Evolutionary conservation across 495 filamentous ascomycete species (phyloP).

Genomic region (Lasiosphaeriaceae sp.): DNA sequence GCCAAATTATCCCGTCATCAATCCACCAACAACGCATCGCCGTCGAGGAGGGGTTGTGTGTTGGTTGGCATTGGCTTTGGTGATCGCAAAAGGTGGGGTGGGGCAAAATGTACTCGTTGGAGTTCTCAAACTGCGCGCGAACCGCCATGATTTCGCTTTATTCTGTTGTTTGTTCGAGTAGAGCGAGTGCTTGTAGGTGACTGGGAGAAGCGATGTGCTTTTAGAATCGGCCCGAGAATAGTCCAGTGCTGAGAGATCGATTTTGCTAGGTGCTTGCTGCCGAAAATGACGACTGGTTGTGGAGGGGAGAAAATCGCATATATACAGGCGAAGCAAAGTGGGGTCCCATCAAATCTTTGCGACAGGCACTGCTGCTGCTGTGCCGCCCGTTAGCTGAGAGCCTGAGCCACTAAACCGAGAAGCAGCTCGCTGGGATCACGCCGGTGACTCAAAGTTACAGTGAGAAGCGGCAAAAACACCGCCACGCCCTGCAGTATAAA

Average conservation of each 20-base stretch:
- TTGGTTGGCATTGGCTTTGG: neutral
- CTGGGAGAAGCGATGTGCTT: too few species aligned
- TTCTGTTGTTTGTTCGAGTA: conserved; percentile 8
- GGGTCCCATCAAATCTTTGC: too few species aligned
- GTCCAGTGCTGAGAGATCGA: neutral
- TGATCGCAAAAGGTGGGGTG: conserved; percentile 12
- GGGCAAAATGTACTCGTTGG: conserved; percentile 75
- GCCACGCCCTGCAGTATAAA: too few species aligned
- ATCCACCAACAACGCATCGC: neutral
- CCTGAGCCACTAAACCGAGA: too few species aligned
- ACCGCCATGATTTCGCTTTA: conserved; percentile 60
- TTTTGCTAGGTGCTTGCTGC: neutral
- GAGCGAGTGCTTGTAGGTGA: conserved; percentile 1
- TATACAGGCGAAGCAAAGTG: neutral
- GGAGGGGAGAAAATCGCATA: neutral
- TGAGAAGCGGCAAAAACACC: too few species aligned
- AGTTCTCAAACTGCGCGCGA: conserved; percentile 93
- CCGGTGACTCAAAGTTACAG: too few species aligned
- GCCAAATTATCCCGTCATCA: neutral
- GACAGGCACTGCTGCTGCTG: too few species aligned
- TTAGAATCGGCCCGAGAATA: neutral
- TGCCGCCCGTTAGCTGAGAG: too few species aligned
- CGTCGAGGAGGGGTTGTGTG: neutral
- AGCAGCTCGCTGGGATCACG: too few species aligned
- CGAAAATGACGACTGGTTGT: neutral